A percentile compares a stretch with the other conserved stretches of the same genome.
These are phyloP conservation scores for Brasilioporus rufonigricans DNA, from an alignment of 768 basidiomycete genomes.

Conservation along the genomic window DNA sequence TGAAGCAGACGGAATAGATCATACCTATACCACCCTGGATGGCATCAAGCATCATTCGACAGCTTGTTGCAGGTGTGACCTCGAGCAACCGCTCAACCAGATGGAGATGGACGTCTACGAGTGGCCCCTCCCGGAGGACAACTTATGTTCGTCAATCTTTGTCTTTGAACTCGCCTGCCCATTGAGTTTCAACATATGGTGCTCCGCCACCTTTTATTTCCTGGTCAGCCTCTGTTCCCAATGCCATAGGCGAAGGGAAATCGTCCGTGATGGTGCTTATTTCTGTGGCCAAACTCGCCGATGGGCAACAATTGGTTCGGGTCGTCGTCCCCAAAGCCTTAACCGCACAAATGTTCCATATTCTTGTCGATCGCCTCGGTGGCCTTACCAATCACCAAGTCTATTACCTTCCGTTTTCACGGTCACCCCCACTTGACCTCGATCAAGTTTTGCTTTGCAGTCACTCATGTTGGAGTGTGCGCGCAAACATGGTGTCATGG, in stretches of 20 bases:
- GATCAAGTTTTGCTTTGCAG: too few species aligned
- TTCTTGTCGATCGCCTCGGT: neutral
- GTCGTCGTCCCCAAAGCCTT: neutral
- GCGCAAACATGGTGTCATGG: too few species aligned
- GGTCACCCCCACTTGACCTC: neutral
- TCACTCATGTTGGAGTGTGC: too few species aligned
- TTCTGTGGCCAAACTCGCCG: neutral
- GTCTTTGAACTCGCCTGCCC: constrained; percentile 46
- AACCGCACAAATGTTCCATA: neutral
- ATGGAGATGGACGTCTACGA: constrained; percentile 39
- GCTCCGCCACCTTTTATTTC: constrained; percentile 19
- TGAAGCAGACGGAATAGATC: neutral
- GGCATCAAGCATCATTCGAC: neutral
- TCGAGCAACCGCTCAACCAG: constrained; percentile 2
- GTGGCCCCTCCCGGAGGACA: constrained; percentile 43
- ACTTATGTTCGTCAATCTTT: constrained; percentile 18
- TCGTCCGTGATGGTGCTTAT: neutral
- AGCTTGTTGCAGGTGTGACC: constrained; percentile 22
- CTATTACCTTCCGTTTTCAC: neutral
- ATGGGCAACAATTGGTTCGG: neutral
- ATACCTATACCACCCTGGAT: neutral
- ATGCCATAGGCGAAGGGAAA: neutral
- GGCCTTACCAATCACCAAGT: neutral
- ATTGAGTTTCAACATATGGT: constrained; percentile 38
- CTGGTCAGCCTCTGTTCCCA: constrained; percentile 34